Percentiles rank a stretch among this genome's conserved stretches.
These are phyloP conservation scores for Salisapilia sapeloensis DNA, from an alignment of 352 stramenopile genomes.

Conservation along the genomic window DNA sequence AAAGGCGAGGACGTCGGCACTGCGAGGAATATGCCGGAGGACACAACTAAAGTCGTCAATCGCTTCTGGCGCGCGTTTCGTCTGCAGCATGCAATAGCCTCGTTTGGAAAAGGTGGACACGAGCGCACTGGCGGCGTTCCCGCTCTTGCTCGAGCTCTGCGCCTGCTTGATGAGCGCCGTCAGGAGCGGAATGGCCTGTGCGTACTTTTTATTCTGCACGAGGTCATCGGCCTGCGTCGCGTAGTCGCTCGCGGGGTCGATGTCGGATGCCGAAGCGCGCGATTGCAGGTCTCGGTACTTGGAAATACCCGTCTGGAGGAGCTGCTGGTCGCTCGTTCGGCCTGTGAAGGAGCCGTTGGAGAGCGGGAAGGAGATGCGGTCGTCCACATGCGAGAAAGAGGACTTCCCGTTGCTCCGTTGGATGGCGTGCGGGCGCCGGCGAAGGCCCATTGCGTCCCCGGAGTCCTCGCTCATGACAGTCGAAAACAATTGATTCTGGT, in stretches of 20 bases:
- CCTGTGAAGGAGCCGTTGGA: slow-evolving; percentile 3
- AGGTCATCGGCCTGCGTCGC: slow-evolving; percentile 6
- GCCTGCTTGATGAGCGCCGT: slow-evolving; percentile 23
- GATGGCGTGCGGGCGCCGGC: too few species aligned
- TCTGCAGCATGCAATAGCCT: slow-evolving; percentile 29
- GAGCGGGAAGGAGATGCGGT: slow-evolving; percentile 54
- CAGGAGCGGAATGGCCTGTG: slow-evolving; percentile 31
- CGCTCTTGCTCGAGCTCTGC: background rate
- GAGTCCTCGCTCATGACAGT: too few species aligned
- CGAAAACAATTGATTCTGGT: too few species aligned
- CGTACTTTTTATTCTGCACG: slow-evolving; percentile 36
- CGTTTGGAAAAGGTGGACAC: slow-evolving; percentile 46
- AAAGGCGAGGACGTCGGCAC: slow-evolving; percentile 43
- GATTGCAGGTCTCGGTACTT: slow-evolving; percentile 41
- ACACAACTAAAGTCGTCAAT: slow-evolving; percentile 59
- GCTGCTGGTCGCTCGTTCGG: slow-evolving; percentile 6
- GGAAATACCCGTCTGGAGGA: slow-evolving; percentile 39
- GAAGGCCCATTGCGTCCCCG: too few species aligned
- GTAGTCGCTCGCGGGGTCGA: slow-evolving; percentile 1
- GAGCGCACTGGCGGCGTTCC: slow-evolving; percentile 2
- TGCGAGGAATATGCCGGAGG: slow-evolving; percentile 50
- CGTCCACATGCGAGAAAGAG: too few species aligned
- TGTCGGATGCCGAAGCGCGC: slow-evolving; percentile 1
- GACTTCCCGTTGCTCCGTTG: too few species aligned
- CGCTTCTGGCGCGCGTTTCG: slow-evolving; percentile 31